Evolutionary conservation across 306 rosid species (phyloP).

Genomic region (Prunus davidiana): DNA sequence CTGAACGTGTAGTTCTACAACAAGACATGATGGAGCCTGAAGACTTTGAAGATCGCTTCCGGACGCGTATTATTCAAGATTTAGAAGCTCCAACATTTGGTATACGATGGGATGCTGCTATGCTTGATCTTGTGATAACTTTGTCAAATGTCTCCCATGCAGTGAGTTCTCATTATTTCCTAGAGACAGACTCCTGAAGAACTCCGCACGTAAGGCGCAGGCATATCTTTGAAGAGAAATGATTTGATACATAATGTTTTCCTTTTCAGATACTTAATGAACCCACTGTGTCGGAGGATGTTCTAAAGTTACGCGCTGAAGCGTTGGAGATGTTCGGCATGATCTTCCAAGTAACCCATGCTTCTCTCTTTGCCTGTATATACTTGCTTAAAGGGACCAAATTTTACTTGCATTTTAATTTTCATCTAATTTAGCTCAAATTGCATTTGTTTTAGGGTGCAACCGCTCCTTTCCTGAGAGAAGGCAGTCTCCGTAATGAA

Average conservation of each 20-base stretch:
- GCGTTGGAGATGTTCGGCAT: conserved; percentile 70
- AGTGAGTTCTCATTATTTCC: conserved; percentile 49
- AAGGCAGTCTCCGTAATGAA: conserved; percentile 71
- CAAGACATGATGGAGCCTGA: conserved; percentile 32
- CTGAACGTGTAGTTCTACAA: conserved; percentile 69
- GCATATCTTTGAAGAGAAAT: not conserved
- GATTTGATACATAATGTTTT: not conserved
- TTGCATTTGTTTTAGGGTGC: conserved; percentile 56
- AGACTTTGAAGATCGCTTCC: conserved; percentile 42
- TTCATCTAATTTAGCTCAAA: conserved; percentile 1
- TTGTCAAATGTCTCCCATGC: conserved; percentile 66
- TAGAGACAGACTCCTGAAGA: no score
- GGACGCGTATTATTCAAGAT: conserved; percentile 53
- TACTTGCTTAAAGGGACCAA: no score
- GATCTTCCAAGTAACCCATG: conserved; percentile 60
- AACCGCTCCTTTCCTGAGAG: conserved; percentile 56
- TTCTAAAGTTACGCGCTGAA: conserved; percentile 54
- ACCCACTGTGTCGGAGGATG: conserved; percentile 59
- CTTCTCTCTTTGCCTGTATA: not conserved
- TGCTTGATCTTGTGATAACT: conserved; percentile 68
- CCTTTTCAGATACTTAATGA: conserved; percentile 65
- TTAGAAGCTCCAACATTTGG: conserved; percentile 65
- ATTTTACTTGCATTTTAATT: not conserved
- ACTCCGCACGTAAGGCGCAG: no score
- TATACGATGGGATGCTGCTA: conserved; percentile 70